phyloP scores from a whole-genome alignment of 1,139 yeast species.

The Nematodospora anomalae region DNA sequence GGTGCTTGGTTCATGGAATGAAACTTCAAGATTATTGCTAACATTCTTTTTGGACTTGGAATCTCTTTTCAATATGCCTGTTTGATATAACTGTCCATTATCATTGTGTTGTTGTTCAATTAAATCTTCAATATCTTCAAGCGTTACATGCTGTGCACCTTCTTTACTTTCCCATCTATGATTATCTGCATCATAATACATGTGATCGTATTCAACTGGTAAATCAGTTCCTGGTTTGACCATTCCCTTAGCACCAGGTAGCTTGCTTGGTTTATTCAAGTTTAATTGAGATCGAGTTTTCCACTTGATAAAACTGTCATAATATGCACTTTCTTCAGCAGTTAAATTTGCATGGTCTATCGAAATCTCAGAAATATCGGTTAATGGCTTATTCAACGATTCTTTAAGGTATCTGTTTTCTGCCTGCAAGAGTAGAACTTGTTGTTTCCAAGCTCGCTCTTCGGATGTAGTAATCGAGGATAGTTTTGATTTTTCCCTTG shows the following conservation, averaged over 20 bases:
- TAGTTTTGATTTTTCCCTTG: not conserved
- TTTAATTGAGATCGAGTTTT: conserved; percentile 41
- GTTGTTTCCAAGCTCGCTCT: not conserved
- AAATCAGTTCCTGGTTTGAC: conserved; percentile 36
- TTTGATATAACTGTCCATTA: conserved; percentile 8
- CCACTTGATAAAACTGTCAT: conserved; percentile 27
- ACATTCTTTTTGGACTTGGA: conserved; percentile 14
- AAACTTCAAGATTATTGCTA: conserved; percentile 34
- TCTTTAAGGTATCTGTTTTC: conserved; percentile 1
- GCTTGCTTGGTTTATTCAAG: conserved; percentile 9
- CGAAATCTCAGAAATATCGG: conserved; percentile 17
- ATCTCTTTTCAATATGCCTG: conserved; percentile 18
- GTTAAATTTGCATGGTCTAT: conserved; percentile 27
- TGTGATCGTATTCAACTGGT: conserved; percentile 40
- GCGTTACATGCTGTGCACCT: conserved; percentile 30
- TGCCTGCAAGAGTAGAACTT: not conserved
- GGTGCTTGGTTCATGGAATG: conserved; percentile 35
- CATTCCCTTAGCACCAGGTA: conserved; percentile 25
- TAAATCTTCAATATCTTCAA: conserved; percentile 48
- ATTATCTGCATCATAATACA: conserved; percentile 39
- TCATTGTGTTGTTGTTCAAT: conserved; percentile 16
- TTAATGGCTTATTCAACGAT: not conserved
- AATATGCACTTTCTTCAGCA: conserved; percentile 17
- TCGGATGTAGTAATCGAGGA: not conserved
- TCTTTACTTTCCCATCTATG: conserved; percentile 38